Conservation (phyloP, 2,329 filamentous ascomycete species). For the Fusarium denticulatum region DNA sequence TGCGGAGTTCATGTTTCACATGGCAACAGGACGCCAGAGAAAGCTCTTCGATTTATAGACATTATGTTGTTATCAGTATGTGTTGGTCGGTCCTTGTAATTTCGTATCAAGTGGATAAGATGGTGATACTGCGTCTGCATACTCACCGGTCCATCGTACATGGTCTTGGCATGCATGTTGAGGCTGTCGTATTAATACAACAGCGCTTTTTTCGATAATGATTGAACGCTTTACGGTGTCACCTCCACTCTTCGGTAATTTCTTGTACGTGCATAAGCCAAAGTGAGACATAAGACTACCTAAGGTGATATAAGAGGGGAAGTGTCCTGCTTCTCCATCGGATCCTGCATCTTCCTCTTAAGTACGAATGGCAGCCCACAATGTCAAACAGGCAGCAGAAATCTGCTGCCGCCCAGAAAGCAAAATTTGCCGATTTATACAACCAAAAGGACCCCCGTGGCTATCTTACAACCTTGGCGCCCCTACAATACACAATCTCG, state of each 20-base stretch:
- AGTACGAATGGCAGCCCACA: neutral
- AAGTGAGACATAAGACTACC: too few species aligned
- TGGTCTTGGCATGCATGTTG: neutral
- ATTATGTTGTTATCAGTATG: neutral
- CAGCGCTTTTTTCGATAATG: neutral
- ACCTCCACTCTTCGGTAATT: neutral
- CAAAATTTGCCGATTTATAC: neutral
- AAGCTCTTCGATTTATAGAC: accelerated
- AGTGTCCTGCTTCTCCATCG: accelerated
- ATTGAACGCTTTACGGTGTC: neutral
- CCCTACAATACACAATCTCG: neutral
- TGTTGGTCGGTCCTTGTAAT: neutral
- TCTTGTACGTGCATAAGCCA: neutral
- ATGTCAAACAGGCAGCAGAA: neutral
- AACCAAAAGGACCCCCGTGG: neutral
- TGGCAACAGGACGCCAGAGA: neutral
- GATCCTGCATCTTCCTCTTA: accelerated
- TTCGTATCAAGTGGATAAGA: too few species aligned
- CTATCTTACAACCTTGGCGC: neutral
- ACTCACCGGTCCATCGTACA: neutral
- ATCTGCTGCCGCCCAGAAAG: neutral
- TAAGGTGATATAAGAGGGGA: neutral
- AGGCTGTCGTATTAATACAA: neutral
- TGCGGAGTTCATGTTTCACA: neutral
- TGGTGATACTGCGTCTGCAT: too few species aligned